Evolutionary conservation across 176 grass and related monocot species (phyloP), one percentile per base, ranked within the genome.

Genomic region (Oryza rufipogon): DNA sequence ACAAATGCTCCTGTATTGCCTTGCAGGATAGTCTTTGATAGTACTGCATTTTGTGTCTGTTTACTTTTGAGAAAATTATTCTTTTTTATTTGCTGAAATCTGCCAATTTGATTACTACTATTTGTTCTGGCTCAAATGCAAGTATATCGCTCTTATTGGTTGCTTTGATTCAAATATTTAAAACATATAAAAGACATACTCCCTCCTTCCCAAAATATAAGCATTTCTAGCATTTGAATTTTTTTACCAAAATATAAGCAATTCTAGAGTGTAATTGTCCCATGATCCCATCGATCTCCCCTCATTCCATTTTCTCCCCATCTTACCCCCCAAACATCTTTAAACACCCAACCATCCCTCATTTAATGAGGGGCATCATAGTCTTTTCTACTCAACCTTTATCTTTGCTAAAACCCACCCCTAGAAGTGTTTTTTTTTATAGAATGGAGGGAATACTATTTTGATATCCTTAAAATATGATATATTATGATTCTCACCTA

Each of bases 1-100:
- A 70, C 54, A 83, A 73, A 61, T 45, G 79, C 22, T 74, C 48
- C 1, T 68, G 2, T 80, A 41, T 70, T 88, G 74, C 15, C 46
- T 80, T 80, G 52, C 36, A 75, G 60, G 70, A 19, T 85, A 77
- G 25, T 65, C 68, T 22, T 34, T 20, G 82, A 34, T 26, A 39
- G 2, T 47, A 41, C 64, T 45, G 36, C 48, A 44, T 33, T 74
- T 42, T 25, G 15, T 11, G 22, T 19, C 5, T 46, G 4, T 80
- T 68, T 58, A 33, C 38, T 80, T 80, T 74, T 34, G 25, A 75
- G 20, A 60, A 81, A 76, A 77, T 20, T 28, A 42, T 73, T 82
- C 6, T 76, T 32, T 58, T 28, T 77, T 85, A 68, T 73, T 48
- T 36, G 2, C 38, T 77, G 64, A 78, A 73, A 83, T 48, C 47